Evolutionary conservation across 2,329 filamentous ascomycete species (phyloP).

Genomic region (Pseudogymnoascus sp.): DNA sequence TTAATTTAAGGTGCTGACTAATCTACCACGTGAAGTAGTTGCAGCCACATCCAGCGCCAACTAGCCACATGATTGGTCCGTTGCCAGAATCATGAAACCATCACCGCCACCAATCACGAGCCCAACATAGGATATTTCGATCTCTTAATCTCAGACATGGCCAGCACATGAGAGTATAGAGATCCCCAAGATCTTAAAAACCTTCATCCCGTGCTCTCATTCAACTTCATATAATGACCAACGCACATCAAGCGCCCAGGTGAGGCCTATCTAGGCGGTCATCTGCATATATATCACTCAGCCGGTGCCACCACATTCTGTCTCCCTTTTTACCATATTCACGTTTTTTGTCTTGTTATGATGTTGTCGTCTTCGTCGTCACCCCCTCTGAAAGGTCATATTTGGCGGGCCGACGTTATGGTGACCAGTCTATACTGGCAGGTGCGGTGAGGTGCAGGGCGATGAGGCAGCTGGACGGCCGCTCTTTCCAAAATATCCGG

Average conservation of each 20-base stretch:
- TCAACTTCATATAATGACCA: background rate
- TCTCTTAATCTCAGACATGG: background rate
- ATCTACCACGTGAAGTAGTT: background rate
- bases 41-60: background rate
- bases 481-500: background rate
- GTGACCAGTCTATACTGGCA: background rate
- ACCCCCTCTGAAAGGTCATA: background rate
- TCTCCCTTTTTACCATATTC: background rate
- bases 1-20: background rate
- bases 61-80: background rate
- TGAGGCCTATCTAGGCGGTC: background rate
- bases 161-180: background rate
- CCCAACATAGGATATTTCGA: background rate
- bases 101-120: constrained; percentile 1
- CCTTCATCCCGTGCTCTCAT: background rate
- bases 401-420: background rate
- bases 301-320: background rate
- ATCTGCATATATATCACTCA: background rate
- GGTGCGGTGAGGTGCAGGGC: background rate
- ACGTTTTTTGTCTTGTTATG: background rate
- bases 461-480: background rate
- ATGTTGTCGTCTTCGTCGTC: background rate
- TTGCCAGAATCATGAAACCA: background rate
- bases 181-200: background rate
- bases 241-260: background rate